These are phyloP conservation scores for Trypanosoma scelopori DNA, from an alignment of 208 protist genomes.

Conservation along the genomic window DNA sequence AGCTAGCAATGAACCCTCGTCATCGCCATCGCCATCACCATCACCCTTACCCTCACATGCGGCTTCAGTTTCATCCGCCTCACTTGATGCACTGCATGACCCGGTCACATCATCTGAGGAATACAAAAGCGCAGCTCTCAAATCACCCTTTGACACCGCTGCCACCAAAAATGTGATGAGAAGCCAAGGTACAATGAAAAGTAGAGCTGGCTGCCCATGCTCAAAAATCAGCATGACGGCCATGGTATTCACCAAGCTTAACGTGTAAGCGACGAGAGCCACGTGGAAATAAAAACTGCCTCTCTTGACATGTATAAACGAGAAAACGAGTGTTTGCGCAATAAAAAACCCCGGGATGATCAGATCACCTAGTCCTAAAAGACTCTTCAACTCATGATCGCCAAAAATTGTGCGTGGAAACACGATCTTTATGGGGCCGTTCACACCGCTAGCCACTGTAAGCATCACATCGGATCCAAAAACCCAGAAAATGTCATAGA, in stretches of 20 bases:
- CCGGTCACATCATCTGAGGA: constrained; percentile 16
- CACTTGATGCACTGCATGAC: not conserved
- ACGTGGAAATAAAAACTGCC: constrained; percentile 87
- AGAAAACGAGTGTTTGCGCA: constrained; percentile 94
- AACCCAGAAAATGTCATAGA: constrained; percentile 98
- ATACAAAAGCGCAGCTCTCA: constrained; percentile 41
- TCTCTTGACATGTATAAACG: constrained; percentile 50
- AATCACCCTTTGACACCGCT: constrained; percentile 58
- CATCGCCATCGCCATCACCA: constrained; percentile 4
- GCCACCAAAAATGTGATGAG: constrained; percentile 60
- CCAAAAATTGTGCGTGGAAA: constrained; percentile 90
- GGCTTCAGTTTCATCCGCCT: constrained; percentile 25
- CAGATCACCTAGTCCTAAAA: constrained; percentile 97
- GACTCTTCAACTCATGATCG: constrained; percentile 68
- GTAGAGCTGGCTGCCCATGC: constrained; percentile 92
- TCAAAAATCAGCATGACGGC: constrained; percentile 94
- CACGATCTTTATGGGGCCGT: constrained; percentile 95
- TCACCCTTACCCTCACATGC: not conserved
- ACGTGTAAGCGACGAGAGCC: constrained; percentile 82
- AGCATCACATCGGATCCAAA: constrained; percentile 97
- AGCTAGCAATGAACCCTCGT: constrained; percentile 27
- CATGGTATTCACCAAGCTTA: constrained; percentile 93
- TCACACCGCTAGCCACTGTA: constrained; percentile 93
- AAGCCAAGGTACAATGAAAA: constrained; percentile 92
- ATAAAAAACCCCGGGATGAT: constrained; percentile 96